Percentiles rank a stretch among this genome's conserved stretches.
Evolutionary conservation across 73 alveolate species (phyloP).

Genomic region (Stentor coeruleus): DNA sequence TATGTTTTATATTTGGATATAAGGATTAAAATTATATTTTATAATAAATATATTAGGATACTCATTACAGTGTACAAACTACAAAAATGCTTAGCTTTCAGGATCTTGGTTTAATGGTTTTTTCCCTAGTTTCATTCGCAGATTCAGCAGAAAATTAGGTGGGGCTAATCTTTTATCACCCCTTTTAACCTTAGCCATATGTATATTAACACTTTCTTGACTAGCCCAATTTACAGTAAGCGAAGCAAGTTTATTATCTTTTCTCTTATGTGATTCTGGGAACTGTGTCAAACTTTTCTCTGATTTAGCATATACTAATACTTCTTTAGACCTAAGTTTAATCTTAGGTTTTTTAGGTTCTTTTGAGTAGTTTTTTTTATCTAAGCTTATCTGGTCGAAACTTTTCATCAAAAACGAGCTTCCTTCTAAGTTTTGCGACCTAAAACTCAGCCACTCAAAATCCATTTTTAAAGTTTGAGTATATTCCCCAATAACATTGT

Average conservation of each 20-base stretch:
- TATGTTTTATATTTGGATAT: too few species aligned
- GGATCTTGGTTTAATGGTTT: too few species aligned
- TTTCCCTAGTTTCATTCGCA: background rate
- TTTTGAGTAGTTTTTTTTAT: too few species aligned
- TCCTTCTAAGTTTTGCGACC: background rate
- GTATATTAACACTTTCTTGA: background rate
- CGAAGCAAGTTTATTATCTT: too few species aligned
- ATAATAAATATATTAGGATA: too few species aligned
- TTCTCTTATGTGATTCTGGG: background rate
- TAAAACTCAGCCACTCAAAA: background rate
- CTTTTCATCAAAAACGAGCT: too few species aligned
- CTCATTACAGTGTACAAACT: too few species aligned
- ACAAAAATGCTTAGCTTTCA: too few species aligned
- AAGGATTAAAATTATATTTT: too few species aligned
- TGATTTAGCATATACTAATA: background rate
- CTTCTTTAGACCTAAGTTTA: background rate
- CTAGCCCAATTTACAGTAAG: background rate
- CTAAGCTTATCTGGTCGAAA: background rate
- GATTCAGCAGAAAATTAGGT: background rate
- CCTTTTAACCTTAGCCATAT: background rate
- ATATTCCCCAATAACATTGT: background rate
- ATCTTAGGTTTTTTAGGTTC: background rate
- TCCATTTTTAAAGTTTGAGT: background rate
- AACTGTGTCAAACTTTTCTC: background rate
- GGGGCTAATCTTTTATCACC: background rate